Evolutionary conservation across 345 rosid genomes (phyloP).

Genomic region (Eucalyptus fibrosa): DNA sequence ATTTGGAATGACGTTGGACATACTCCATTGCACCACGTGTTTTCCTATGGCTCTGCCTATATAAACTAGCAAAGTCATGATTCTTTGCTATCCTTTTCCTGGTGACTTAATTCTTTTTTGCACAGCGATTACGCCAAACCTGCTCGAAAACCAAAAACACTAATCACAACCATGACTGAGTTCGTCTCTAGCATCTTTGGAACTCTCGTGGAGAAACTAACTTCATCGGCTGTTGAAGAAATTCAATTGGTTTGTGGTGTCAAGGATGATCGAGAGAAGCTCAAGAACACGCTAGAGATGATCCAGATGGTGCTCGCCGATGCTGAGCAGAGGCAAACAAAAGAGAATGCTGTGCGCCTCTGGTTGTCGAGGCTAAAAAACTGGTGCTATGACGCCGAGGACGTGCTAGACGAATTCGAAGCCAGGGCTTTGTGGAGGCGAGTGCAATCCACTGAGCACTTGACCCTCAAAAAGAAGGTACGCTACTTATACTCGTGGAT

Average conservation of each 20-base stretch:
- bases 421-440: neutral
- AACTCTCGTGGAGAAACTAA: fast-evolving
- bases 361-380: neutral
- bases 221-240: neutral
- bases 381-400: neutral
- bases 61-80: too few relatives aligned
- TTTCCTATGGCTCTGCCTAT: neutral
- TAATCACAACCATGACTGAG: neutral
- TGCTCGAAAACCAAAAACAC: neutral
- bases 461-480: neutral
- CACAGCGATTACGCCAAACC: too few relatives aligned
- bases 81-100: too few relatives aligned
- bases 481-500: neutral
- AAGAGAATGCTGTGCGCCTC: neutral
- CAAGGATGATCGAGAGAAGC: neutral
- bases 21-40: neutral
- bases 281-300: neutral
- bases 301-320: neutral
- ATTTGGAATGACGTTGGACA: neutral
- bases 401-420: neutral
- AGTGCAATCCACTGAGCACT: neutral
- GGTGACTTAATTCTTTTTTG: too few relatives aligned
- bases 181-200: fast-evolving
- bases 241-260: neutral
- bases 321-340: neutral